phyloP scores from a whole-genome alignment of 306 rosid species.

The Rosa persica region DNA sequence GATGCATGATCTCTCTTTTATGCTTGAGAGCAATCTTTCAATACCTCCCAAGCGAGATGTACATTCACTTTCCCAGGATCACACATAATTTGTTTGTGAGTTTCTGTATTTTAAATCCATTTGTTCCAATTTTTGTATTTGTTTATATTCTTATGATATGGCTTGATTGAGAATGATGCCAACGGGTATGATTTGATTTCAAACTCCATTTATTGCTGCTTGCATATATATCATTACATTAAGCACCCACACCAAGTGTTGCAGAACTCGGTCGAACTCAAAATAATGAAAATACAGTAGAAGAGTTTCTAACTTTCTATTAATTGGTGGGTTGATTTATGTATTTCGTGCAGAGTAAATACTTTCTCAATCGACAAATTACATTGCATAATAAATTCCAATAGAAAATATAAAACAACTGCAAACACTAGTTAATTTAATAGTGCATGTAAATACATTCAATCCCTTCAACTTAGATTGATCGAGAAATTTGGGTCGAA shows the following conservation, averaged over 20 bases:
- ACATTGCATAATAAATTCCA: background rate
- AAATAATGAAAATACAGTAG: no score
- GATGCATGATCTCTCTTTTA: slow-evolving; percentile 90
- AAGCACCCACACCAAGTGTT: background rate
- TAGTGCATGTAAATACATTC: background rate
- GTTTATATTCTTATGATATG: background rate
- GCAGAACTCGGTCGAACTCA: background rate
- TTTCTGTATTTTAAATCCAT: background rate
- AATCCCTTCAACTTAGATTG: background rate
- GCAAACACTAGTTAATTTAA: background rate
- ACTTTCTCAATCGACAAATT: background rate
- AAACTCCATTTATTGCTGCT: background rate
- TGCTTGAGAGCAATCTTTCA: slow-evolving; percentile 75
- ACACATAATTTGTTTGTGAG: slow-evolving; percentile 1
- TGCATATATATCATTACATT: background rate
- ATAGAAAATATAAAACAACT: background rate
- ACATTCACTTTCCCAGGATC: slow-evolving; percentile 24
- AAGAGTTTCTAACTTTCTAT: no score
- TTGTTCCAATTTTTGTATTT: background rate
- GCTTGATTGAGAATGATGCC: background rate
- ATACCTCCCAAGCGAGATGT: slow-evolving; percentile 58
- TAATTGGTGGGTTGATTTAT: no score
- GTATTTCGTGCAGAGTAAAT: background rate
- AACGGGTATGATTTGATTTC: background rate
- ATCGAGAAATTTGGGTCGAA: background rate